Evolutionary conservation across 768 basidiomycete genomes (phyloP), one percentile per base, ranked within the genome.

Genomic region (Lentinula edodes): DNA sequence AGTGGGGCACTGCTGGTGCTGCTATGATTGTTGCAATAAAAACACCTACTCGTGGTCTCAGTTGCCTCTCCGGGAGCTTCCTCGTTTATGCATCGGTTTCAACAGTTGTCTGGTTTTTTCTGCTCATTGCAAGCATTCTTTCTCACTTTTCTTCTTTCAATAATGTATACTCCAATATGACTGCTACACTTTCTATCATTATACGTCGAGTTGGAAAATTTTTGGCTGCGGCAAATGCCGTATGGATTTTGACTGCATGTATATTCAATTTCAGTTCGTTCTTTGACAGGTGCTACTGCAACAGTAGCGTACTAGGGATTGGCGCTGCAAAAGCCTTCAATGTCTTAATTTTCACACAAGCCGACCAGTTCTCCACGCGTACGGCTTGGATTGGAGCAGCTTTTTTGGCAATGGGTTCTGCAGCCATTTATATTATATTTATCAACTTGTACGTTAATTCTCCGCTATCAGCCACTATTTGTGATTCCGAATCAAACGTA

Each of bases 361-460:
- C 46, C 4, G 76, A 76, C 45, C 28, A 75, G 9, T 35, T 42
- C 6, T 39, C 58, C 50, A 73, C 73, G 66, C 69, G 60, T 41
- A 35, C 10, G 0, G 74, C 73, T 13, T 79, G 79, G 78, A 70
- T 73, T 46, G 75, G 76, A 0, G 78, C 71, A 0, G 69, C 75
- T 0, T 64, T 60, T 9, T 66, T 79, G 2, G 70, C 71, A 3
- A 61, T 67, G 39, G 54, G 57, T 0, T 66, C 59, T 58, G 72
- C 70, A 3, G 12, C 52, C 0, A 32, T 68, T 34, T 76, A 73
- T 32, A 65, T 73, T 1, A 64, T 67, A 1, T 66, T 67, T 56
- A 67, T 77, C 1, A 70, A 69, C 54, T 61, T 76, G 9, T 39
- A 71, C 9, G 58, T 67, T 8, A 70, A 76, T 41, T 68, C 67